Conservation (phyloP, 495 filamentous ascomycete genomes). For the Melanomma pulvis-pyrius region DNA sequence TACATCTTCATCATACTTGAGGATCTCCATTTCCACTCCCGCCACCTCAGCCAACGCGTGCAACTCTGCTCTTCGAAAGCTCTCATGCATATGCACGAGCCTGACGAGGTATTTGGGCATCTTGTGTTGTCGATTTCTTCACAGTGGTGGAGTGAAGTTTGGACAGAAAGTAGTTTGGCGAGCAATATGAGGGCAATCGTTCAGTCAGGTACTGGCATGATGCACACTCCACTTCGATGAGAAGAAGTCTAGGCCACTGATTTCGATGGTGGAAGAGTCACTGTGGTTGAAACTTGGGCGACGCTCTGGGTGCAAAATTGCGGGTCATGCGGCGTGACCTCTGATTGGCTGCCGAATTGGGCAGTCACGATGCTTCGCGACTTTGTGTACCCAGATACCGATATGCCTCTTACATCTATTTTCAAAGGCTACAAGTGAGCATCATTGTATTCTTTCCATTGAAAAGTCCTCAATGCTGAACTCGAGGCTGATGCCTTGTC, state of each 20-base stretch:
- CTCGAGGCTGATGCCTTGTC: no score
- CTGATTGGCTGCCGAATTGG: slow-evolving; percentile 1
- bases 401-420: no score
- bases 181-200: not conserved
- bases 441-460: no score
- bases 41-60: slow-evolving; percentile 74
- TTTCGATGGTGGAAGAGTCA: not conserved
- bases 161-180: not conserved
- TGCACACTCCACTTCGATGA: not conserved
- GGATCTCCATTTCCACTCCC: slow-evolving; percentile 67
- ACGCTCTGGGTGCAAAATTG: slow-evolving; percentile 1
- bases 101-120: slow-evolving; percentile 78
- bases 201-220: slow-evolving; percentile 5
- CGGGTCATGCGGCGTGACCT: not conserved
- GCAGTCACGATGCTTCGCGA: no score
- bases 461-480: no score
- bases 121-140: not conserved
- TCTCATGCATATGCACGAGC: slow-evolving; percentile 87
- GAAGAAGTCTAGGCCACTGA: not conserved
- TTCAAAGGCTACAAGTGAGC: no score
- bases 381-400: no score
- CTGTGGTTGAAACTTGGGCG: not conserved
- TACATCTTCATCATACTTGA: slow-evolving; percentile 75
- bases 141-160: not conserved
- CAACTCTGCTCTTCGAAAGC: slow-evolving; percentile 85